Conservation (phyloP, 306 rosid species). For the Gastrolobium bilobum region DNA sequence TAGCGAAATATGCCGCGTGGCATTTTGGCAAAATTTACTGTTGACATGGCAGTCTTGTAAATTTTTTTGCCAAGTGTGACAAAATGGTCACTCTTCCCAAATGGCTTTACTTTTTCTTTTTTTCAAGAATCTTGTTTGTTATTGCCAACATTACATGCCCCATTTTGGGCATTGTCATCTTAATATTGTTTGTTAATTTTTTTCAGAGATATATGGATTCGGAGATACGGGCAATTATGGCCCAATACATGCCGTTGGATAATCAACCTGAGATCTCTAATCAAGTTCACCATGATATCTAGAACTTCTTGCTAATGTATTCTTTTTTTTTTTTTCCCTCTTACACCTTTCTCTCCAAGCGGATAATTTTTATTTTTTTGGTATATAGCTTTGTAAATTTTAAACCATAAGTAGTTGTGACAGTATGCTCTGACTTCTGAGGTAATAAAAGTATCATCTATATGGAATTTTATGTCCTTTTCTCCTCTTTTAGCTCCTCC, state of each 20-base stretch:
- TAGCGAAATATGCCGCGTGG: too few relatives aligned
- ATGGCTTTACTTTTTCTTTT: neutral
- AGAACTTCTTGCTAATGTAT: conserved; percentile 28
- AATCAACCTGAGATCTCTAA: conserved; percentile 67
- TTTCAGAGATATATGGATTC: conserved; percentile 91
- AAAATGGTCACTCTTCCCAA: too few relatives aligned
- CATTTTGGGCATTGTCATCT: neutral
- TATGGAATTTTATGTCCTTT: conserved; percentile 6
- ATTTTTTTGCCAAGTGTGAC: too few relatives aligned
- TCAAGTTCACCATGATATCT: conserved; percentile 60
- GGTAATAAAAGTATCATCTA: neutral
- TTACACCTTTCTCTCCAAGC: neutral
- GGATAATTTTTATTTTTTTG: conserved; percentile 12
- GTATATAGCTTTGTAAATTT: conserved; percentile 46
- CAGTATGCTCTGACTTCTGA: neutral
- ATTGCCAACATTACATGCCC: neutral
- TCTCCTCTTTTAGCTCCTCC: neutral
- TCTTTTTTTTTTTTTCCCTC: neutral
- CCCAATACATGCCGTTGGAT: conserved; percentile 99
- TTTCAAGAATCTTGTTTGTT: neutral
- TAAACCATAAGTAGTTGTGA: conserved; percentile 4
- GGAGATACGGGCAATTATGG: conserved; percentile 91
- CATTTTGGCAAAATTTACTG: too few relatives aligned
- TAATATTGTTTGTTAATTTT: neutral
- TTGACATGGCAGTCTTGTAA: too few relatives aligned